A percentile compares a stretch with the other conserved stretches of the same genome.
These are phyloP conservation scores for Mycoemilia scoparia DNA, from an alignment of 192 early-diverging fungal genomes.

Conservation along the genomic window DNA sequence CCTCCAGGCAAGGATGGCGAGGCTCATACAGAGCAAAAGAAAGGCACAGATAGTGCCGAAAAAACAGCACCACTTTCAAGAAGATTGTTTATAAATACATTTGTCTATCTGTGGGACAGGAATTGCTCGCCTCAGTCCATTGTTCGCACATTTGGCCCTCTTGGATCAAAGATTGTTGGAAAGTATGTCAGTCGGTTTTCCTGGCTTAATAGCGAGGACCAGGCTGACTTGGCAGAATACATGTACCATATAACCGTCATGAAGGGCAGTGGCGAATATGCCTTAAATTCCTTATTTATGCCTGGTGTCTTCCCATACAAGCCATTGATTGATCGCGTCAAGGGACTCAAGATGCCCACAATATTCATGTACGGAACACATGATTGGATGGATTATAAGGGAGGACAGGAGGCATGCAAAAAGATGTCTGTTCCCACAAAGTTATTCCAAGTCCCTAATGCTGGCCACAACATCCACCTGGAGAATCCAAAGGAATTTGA, in stretches of 20 bases:
- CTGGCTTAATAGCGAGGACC: slow-evolving; percentile 46
- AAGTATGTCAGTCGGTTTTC: slow-evolving; percentile 40
- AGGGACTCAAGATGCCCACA: slow-evolving; percentile 45
- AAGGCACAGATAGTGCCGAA: neutral
- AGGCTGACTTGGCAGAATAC: slow-evolving; percentile 52
- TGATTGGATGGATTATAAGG: slow-evolving; percentile 83
- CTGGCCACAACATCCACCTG: slow-evolving; percentile 74
- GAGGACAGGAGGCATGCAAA: slow-evolving; percentile 41
- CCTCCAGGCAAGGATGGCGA: slow-evolving; percentile 9
- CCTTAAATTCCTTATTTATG: slow-evolving; percentile 48
- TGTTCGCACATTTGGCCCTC: slow-evolving; percentile 57
- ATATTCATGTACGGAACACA: slow-evolving; percentile 57
- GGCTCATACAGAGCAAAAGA: slow-evolving; percentile 11
- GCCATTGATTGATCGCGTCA: slow-evolving; percentile 50
- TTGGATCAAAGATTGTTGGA: slow-evolving; percentile 40
- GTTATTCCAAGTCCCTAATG: slow-evolving; percentile 29
- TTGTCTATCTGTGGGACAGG: slow-evolving; percentile 46
- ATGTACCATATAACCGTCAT: slow-evolving; percentile 62
- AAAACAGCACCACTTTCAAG: slow-evolving; percentile 1
- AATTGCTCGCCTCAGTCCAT: slow-evolving; percentile 67
- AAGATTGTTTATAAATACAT: slow-evolving; percentile 1
- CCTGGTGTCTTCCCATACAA: slow-evolving; percentile 69
- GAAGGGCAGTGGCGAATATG: slow-evolving; percentile 67
- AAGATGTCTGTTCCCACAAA: slow-evolving; percentile 23
- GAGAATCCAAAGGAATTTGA: slow-evolving; percentile 69